These are phyloP conservation scores for Neurospora sp. DNA, from an alignment of 495 filamentous ascomycete species.

Conservation along the genomic window DNA sequence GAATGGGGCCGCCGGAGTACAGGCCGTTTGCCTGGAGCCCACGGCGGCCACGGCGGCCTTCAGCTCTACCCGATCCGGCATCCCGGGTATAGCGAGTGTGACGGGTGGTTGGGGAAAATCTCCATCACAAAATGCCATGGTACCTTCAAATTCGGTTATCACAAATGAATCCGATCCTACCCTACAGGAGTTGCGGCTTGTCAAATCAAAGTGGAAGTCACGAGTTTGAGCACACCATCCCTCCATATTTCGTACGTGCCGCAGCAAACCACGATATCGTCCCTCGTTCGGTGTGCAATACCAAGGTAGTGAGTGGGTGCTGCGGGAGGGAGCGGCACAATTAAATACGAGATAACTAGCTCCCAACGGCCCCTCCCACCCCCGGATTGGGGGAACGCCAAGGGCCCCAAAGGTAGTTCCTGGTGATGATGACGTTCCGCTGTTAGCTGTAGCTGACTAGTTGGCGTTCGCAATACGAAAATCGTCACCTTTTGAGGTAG, in stretches of 20 bases:
- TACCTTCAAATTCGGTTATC: no score
- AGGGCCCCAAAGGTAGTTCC: not conserved
- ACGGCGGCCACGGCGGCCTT: not conserved
- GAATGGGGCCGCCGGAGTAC: not conserved
- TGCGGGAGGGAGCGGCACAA: not conserved
- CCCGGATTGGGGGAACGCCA: not conserved
- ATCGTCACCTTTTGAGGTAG: not conserved
- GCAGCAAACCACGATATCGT: not conserved
- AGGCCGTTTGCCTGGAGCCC: not conserved
- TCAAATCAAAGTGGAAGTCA: not conserved
- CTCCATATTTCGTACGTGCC: not conserved
- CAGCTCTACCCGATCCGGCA: not conserved
- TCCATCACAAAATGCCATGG: no score
- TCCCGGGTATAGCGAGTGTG: not conserved
- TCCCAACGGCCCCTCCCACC: not conserved
- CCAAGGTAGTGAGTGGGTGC: not conserved
- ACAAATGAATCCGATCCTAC: not conserved
- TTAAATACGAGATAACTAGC: not conserved
- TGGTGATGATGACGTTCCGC: not conserved
- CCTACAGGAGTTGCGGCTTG: not conserved
- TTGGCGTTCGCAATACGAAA: not conserved
- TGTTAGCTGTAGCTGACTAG: not conserved
- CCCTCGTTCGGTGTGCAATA: not conserved
- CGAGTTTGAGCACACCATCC: not conserved
- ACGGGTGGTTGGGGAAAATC: not conserved